Evolutionary conservation across 495 filamentous ascomycete species (phyloP).

Genomic region (Penicillium atrosanguineum): DNA sequence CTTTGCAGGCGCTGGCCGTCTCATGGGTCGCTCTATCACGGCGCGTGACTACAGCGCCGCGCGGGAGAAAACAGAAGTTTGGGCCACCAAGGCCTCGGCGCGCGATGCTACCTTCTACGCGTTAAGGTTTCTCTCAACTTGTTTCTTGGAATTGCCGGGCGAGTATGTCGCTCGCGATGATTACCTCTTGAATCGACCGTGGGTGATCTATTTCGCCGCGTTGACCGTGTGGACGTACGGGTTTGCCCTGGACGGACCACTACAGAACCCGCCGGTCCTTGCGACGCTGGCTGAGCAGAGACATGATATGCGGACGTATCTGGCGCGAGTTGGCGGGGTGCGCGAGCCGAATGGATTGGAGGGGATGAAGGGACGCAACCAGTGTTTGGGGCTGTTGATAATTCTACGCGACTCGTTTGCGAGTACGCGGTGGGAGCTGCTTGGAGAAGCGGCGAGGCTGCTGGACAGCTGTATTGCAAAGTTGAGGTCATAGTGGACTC

Average conservation of each 20-base stretch:
- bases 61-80: conserved; percentile 73
- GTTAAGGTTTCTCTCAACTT: conserved; percentile 77
- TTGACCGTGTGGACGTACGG: conserved; percentile 96
- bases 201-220: conserved; percentile 94
- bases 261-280: conserved; percentile 52
- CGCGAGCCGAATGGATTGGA: conserved; percentile 80
- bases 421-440: conserved; percentile 84
- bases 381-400: conserved; percentile 77
- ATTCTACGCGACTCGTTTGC: conserved; percentile 78
- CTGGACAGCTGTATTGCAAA: conserved; percentile 76
- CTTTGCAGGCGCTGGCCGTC: conserved; percentile 79
- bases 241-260: conserved; percentile 82
- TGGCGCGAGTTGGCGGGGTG: conserved; percentile 70
- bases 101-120: conserved; percentile 94
- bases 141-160: conserved; percentile 59
- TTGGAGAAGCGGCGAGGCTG: conserved; percentile 80
- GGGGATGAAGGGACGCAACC: conserved; percentile 71
- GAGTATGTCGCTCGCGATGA: conserved; percentile 85
- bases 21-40: conserved; percentile 84
- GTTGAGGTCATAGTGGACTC: conserved; percentile 29
- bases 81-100: conserved; percentile 90
- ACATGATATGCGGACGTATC: conserved; percentile 74
- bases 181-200: conserved; percentile 85
- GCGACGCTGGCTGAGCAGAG: conserved; percentile 61
- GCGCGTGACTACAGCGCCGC: conserved; percentile 76